A percentile compares a stretch with the other conserved stretches of the same genome.
Evolutionary conservation across 345 rosid species (phyloP).

Genomic region (Bruguiera parviflora): DNA sequence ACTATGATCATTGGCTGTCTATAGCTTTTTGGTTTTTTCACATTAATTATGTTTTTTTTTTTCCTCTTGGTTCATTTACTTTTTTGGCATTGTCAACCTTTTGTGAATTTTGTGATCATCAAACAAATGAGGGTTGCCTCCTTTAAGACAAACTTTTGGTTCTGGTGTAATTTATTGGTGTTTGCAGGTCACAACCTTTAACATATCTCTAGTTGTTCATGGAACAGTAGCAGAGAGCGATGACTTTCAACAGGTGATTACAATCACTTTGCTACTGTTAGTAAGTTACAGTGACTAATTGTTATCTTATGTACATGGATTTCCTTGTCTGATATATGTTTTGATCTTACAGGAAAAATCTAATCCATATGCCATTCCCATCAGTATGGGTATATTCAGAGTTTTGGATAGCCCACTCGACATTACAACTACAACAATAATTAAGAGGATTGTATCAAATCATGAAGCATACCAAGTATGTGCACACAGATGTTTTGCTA

Average conservation of each 20-base stretch:
- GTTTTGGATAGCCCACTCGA: slow-evolving; percentile 67
- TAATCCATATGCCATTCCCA: slow-evolving; percentile 70
- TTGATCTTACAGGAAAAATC: slow-evolving; percentile 39
- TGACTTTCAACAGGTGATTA: slow-evolving; percentile 49
- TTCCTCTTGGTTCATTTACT: not conserved
- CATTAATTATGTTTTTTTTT: not conserved
- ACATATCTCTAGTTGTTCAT: slow-evolving; percentile 65
- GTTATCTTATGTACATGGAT: not conserved
- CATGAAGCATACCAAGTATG: slow-evolving; percentile 68
- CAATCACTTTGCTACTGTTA: not conserved
- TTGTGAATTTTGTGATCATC: not conserved
- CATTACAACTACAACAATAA: slow-evolving; percentile 68
- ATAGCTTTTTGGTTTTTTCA: too few species aligned
- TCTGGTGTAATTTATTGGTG: slow-evolving; percentile 8
- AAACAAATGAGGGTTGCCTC: not conserved
- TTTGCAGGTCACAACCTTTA: slow-evolving; percentile 62
- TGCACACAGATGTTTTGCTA: too few species aligned
- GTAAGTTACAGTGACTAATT: not conserved
- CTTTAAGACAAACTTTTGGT: not conserved
- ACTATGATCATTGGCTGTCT: too few species aligned
- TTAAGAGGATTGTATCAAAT: slow-evolving; percentile 64
- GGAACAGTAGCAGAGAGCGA: slow-evolving; percentile 61
- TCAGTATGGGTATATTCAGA: slow-evolving; percentile 57
- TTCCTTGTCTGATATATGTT: not conserved
- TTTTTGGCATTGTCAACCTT: not conserved